Percentiles rank a stretch among this genome's conserved stretches.
Conservation (phyloP, 345 rosid genomes). For the Salix arbutifolia region DNA sequence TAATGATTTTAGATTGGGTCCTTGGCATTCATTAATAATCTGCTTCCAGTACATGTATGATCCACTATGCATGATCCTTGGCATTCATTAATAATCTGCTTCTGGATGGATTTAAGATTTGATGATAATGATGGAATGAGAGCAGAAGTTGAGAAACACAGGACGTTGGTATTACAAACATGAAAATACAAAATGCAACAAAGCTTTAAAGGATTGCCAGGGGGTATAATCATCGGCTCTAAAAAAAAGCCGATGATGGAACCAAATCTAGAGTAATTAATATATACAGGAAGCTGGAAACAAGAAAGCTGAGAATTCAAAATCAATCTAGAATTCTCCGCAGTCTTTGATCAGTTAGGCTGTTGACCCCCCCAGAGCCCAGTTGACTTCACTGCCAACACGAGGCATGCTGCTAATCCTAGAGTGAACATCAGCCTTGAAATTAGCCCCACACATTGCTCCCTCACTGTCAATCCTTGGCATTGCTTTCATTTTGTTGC, state of each 20-base stretch:
- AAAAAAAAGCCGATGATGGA: background rate
- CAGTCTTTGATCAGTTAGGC: background rate
- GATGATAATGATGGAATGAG: background rate
- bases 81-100: too few species aligned
- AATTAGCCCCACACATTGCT: slow-evolving; percentile 72
- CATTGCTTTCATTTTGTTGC: slow-evolving; percentile 72
- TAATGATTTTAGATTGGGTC: background rate
- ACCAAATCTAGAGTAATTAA: background rate
- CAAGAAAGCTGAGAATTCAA: background rate
- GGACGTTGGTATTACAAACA: background rate
- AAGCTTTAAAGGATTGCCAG: background rate
- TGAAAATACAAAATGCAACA: background rate
- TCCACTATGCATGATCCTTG: background rate
- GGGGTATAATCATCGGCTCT: background rate
- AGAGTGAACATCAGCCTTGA: slow-evolving; percentile 70
- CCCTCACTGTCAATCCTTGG: slow-evolving; percentile 91
- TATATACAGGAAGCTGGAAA: background rate
- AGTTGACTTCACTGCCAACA: slow-evolving; percentile 78
- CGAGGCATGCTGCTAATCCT: slow-evolving; percentile 67
- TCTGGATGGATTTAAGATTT: background rate
- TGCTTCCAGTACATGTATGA: background rate
- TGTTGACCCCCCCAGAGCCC: slow-evolving; percentile 53
- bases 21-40: background rate
- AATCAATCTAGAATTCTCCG: background rate
- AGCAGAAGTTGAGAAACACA: background rate